Percentiles rank a stretch among this genome's conserved stretches.
phyloP scores from a whole-genome alignment of 495 filamentous ascomycete genomes.

The Neurospora sp. region DNA sequence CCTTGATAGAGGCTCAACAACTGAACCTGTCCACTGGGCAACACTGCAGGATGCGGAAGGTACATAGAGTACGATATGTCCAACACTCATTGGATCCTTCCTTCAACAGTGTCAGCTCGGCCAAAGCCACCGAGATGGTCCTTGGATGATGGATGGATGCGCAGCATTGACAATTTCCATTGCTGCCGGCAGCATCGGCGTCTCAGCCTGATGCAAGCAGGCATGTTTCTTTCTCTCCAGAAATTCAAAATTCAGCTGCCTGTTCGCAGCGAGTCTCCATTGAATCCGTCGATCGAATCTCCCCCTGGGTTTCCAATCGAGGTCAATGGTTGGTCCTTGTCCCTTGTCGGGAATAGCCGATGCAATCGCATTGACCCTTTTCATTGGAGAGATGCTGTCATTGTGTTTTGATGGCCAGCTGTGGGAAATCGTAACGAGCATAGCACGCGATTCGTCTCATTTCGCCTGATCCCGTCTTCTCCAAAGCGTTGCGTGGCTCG shows the following conservation, averaged over 20 bases:
- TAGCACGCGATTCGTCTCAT: not conserved
- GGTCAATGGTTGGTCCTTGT: not conserved
- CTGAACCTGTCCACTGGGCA: not conserved
- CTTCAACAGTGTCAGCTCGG: not conserved
- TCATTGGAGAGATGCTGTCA: not conserved
- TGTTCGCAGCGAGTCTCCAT: not conserved
- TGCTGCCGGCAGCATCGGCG: not conserved
- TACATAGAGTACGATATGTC: not conserved
- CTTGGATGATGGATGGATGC: not conserved
- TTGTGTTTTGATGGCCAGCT: not conserved
- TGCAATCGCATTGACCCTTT: not conserved
- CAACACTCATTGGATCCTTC: not conserved
- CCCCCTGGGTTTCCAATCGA: not conserved
- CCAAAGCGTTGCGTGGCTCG: not conserved
- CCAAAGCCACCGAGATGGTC: not conserved
- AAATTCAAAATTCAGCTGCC: not conserved
- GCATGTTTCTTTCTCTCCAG: not conserved
- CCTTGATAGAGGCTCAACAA: not conserved
- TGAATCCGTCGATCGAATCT: not conserved
- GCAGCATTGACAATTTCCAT: not conserved
- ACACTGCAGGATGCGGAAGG: not conserved
- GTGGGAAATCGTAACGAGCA: not conserved
- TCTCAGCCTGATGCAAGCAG: not conserved
- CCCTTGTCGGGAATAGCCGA: not conserved
- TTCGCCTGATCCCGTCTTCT: not conserved